phyloP scores from a whole-genome alignment of 2,329 filamentous ascomycete species.

The Penicillium sp. region DNA sequence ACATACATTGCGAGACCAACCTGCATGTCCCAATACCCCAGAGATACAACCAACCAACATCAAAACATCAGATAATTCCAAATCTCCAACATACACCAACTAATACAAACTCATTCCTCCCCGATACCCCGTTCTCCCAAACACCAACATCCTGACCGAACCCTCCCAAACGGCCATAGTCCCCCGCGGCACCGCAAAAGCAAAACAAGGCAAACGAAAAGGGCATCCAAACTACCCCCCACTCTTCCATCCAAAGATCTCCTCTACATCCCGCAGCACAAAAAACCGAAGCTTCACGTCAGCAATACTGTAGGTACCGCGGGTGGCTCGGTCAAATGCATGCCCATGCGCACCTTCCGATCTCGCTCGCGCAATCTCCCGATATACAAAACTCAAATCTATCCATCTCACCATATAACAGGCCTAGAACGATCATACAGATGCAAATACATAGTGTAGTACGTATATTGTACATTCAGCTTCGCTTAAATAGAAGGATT shows the following conservation, averaged over 20 bases:
- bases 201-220: conserved; percentile 8
- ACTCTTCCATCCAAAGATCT: neutral
- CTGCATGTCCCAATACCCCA: neutral
- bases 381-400: neutral
- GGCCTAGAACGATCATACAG: too few relatives aligned
- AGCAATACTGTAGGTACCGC: neutral
- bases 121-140: neutral
- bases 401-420: neutral
- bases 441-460: too few relatives aligned
- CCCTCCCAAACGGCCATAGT: neutral
- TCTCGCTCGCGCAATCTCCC: neutral
- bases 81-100: neutral
- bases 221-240: neutral
- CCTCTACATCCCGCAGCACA: neutral
- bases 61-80: neutral
- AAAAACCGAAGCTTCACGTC: neutral
- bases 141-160: neutral
- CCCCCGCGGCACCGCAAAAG: neutral
- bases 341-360: neutral
- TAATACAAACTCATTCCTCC: neutral
- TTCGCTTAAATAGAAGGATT: too few relatives aligned
- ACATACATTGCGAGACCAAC: too few relatives aligned
- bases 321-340: conserved; percentile 2
- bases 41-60: neutral
- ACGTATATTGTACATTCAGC: too few relatives aligned